Conservation (phyloP, 2,329 filamentous ascomycete genomes). For the Fusarium camptoceras region DNA sequence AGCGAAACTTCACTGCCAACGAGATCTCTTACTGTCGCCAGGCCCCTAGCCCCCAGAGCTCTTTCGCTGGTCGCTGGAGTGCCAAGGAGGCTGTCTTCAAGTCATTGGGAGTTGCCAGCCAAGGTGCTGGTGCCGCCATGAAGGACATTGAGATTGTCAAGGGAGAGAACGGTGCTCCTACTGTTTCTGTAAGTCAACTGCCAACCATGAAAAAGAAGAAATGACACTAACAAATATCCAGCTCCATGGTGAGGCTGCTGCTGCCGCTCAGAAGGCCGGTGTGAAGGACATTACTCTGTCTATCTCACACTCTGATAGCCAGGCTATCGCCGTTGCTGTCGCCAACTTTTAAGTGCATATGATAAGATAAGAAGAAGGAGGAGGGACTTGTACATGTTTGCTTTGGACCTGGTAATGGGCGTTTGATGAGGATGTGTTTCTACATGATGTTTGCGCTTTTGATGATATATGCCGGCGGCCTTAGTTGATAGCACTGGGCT, state of each 20-base stretch:
- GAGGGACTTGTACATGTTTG: conserved; percentile 32
- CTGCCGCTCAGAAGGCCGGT: conserved; percentile 85
- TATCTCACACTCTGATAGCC: conserved; percentile 94
- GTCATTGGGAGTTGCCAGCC: conserved; percentile 86
- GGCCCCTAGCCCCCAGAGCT: conserved; percentile 83
- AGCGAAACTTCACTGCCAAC: conserved; percentile 89
- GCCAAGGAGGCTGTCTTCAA: conserved; percentile 99
- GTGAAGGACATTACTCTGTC: conserved; percentile 91
- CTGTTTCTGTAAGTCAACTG: conserved; percentile 77
- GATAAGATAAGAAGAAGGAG: conserved; percentile 8
- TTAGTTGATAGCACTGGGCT: conserved; percentile 19
- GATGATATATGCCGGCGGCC: conserved; percentile 36
- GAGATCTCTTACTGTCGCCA: conserved; percentile 90
- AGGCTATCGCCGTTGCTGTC: conserved; percentile 94
- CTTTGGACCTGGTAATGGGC: conserved; percentile 40
- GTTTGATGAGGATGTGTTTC: conserved; percentile 46
- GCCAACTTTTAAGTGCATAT: conserved; percentile 72
- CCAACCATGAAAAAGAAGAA: not conserved
- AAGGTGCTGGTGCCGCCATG: conserved; percentile 88
- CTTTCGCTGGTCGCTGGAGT: conserved; percentile 95
- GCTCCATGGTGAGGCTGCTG: conserved; percentile 87
- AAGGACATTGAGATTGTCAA: conserved; percentile 94
- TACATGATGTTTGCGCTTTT: conserved; percentile 40
- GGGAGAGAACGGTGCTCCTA: conserved; percentile 83
- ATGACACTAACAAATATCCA: conserved; percentile 60